Evolutionary conservation across 495 filamentous ascomycete species (phyloP).

Genomic region (Hypoxylon fragiforme): DNA sequence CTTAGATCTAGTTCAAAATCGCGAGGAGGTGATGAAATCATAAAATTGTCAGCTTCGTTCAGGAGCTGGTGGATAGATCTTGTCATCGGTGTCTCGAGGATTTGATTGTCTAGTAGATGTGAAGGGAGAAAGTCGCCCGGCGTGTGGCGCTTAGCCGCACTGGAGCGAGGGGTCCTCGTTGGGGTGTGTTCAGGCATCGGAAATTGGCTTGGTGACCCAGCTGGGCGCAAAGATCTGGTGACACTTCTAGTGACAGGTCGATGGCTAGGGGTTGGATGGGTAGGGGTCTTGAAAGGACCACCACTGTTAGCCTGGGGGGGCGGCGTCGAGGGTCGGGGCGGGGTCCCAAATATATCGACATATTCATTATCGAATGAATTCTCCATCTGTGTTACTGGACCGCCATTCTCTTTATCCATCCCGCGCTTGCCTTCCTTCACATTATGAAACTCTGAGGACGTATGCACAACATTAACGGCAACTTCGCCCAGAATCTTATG

Average conservation of each 20-base stretch:
- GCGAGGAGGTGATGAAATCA: slow-evolving; percentile 42
- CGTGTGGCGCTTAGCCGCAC: slow-evolving; percentile 29
- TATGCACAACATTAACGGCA: slow-evolving; percentile 59
- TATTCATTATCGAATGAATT: slow-evolving; percentile 51
- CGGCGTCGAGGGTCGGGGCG: slow-evolving; percentile 63
- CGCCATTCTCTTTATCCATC: slow-evolving; percentile 47
- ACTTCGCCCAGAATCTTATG: slow-evolving; percentile 63
- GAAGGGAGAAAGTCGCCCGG: slow-evolving; percentile 44
- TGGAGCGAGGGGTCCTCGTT: slow-evolving; percentile 43
- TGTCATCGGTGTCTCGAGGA: slow-evolving; percentile 61
- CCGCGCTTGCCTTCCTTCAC: slow-evolving; percentile 42
- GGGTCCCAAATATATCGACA: slow-evolving; percentile 60
- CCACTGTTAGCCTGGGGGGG: slow-evolving; percentile 53
- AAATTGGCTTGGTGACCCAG: slow-evolving; percentile 41
- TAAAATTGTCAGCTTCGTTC: slow-evolving; percentile 55
- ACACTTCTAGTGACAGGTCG: slow-evolving; percentile 60
- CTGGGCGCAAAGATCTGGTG: slow-evolving; percentile 53
- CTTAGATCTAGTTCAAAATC: slow-evolving; percentile 43
- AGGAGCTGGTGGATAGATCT: slow-evolving; percentile 62
- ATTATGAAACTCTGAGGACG: slow-evolving; percentile 36
- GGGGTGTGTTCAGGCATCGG: slow-evolving; percentile 48
- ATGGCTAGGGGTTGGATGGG: slow-evolving; percentile 59
- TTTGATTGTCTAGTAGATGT: slow-evolving; percentile 35
- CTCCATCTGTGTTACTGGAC: slow-evolving; percentile 17
- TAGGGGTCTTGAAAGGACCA: slow-evolving; percentile 59